A percentile compares a stretch with the other conserved stretches of the same genome.
Evolutionary conservation across 495 filamentous ascomycete species (phyloP).

Genomic region (Penicillium nucicola): DNA sequence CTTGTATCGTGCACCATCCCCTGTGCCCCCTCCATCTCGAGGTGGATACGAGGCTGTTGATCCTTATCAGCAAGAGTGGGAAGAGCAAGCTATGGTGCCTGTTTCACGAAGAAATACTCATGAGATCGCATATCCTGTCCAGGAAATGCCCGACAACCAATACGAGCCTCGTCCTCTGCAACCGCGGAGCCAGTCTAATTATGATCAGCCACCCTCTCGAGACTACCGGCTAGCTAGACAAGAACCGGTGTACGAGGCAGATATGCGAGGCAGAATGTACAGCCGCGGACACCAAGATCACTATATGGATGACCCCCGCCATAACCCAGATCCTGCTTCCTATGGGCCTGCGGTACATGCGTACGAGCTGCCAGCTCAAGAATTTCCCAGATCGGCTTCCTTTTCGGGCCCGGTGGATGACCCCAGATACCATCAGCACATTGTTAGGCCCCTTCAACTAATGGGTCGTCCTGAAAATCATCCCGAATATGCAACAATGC

Average conservation of each 20-base stretch:
- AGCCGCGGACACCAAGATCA: conserved; percentile 13
- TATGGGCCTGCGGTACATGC: conserved; percentile 16
- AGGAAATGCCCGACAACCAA: conserved; percentile 13
- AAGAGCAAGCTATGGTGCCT: conserved; percentile 11
- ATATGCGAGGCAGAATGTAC: conserved; percentile 14
- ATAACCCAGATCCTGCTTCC: conserved; percentile 18
- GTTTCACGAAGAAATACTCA: conserved; percentile 21
- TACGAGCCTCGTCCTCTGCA: conserved; percentile 23
- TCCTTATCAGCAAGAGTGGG: conserved; percentile 31
- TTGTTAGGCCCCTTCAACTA: conserved; percentile 21
- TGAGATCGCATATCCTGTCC: conserved; percentile 18
- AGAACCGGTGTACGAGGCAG: conserved; percentile 19
- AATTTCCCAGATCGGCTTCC: conserved; percentile 14
- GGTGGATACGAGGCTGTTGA: conserved; percentile 30
- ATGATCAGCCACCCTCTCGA: conserved; percentile 23
- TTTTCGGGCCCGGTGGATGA: conserved; percentile 17
- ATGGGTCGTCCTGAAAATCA: conserved; percentile 25
- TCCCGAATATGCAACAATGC: conserved; percentile 53
- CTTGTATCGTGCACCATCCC: conserved; percentile 16
- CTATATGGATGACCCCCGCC: conserved; percentile 20
- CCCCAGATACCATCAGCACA: conserved; percentile 22
- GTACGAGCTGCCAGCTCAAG: conserved; percentile 10
- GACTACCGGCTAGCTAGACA: conserved; percentile 27
- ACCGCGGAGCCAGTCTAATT: conserved; percentile 25
- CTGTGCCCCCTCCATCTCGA: conserved; percentile 13